phyloP scores from a whole-genome alignment of 2,329 filamentous ascomycete species.

The Diplodia scrobiculata region DNA sequence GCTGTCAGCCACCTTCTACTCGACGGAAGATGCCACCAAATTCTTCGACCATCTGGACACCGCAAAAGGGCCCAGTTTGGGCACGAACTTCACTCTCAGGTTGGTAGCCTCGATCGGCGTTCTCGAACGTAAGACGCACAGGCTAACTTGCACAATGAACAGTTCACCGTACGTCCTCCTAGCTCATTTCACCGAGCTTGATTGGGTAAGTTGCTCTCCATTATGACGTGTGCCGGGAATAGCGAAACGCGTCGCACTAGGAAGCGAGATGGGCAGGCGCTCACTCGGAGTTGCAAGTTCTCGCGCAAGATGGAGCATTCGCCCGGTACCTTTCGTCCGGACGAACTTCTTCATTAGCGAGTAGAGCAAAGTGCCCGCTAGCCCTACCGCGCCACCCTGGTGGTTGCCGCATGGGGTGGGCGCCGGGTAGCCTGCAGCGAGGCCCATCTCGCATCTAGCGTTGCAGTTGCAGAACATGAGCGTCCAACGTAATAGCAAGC shows the following conservation, averaged over 20 bases:
- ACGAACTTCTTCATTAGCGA: neutral
- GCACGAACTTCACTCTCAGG: constrained; percentile 92
- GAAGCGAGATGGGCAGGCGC: constrained; percentile 17
- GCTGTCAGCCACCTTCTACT: constrained; percentile 78
- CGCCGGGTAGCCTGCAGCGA: neutral
- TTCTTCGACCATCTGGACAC: constrained; percentile 88
- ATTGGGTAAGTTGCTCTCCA: constrained; percentile 66
- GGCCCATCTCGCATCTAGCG: constrained; percentile 11
- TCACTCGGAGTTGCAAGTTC: too few relatives aligned
- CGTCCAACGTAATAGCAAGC: neutral
- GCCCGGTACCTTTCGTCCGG: constrained; percentile 17
- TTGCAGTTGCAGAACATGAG: constrained; percentile 1
- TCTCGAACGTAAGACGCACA: neutral
- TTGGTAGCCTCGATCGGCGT: constrained; percentile 35
- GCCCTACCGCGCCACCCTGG: constrained; percentile 17
- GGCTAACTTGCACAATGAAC: constrained; percentile 30
- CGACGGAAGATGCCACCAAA: constrained; percentile 67
- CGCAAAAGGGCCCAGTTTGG: constrained; percentile 89
- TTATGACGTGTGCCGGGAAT: constrained; percentile 6
- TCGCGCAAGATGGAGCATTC: constrained; percentile 3
- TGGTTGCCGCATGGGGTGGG: neutral
- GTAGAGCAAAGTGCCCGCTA: constrained; percentile 20
- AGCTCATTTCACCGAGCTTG: constrained; percentile 86
- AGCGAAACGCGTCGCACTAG: constrained; percentile 1
- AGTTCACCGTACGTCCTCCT: constrained; percentile 86